phyloP scores from a whole-genome alignment of 164 flowering plant genomes.

The Paratinospora sagittata region DNA sequence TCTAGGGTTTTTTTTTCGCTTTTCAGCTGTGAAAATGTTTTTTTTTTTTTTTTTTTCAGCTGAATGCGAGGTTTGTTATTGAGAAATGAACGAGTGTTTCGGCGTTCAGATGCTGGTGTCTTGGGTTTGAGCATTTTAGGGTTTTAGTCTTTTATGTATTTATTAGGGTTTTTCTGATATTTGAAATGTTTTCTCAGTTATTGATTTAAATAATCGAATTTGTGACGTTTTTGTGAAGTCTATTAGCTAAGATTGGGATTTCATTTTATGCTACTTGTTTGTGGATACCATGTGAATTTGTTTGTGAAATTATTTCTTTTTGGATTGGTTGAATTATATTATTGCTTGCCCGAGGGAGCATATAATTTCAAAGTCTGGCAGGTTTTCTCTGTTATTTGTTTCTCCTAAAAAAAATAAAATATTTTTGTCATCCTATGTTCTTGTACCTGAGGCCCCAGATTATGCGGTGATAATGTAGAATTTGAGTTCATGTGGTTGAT shows the following conservation, averaged over 20 bases:
- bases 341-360: too few species aligned
- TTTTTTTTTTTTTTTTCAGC: background rate
- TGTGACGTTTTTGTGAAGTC: background rate
- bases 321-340: too few species aligned
- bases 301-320: too few species aligned
- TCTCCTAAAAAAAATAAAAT: too few species aligned
- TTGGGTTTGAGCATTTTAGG: background rate
- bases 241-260: background rate
- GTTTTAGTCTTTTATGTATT: background rate
- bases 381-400: too few species aligned
- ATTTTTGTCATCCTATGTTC: too few species aligned
- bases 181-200: too few species aligned
- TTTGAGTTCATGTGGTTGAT: background rate
- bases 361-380: too few species aligned
- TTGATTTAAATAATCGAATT: too few species aligned
- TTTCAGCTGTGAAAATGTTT: background rate
- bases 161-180: background rate
- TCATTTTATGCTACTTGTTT: background rate
- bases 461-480: too few species aligned
- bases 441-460: too few species aligned
- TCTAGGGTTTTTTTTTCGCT: background rate
- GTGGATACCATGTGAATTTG: background rate
- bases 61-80: background rate
- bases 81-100: background rate
- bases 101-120: background rate